Evolutionary conservation across 345 rosid genomes (phyloP), one percentile per base, ranked within the genome.

Genomic region (Kandelia obovata): DNA sequence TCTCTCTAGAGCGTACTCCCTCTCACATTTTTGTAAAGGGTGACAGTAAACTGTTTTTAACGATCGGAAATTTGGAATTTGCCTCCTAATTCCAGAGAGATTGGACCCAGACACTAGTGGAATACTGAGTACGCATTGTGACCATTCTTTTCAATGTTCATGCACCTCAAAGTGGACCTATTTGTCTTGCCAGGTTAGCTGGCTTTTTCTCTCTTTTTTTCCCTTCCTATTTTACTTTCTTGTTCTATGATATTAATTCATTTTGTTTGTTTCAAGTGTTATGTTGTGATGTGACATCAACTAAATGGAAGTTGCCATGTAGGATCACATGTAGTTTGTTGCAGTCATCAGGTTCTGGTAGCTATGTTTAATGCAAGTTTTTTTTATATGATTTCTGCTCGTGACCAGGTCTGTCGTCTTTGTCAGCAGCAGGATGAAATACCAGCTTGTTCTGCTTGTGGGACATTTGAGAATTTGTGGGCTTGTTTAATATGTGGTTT

Each of bases 151-250:
- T 82, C 93, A 88, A 52, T 95, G 99, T 70, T 85, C 89, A 0
- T 92, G 99, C 81, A 88, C 92, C 77, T 86, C 96, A 5, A 95
- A 92, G 72, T 92, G 99, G 99, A 95, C 97, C 47, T 83, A 85
- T 60, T 78, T 92, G 73, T 95, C 99, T 46, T 95, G 98, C 82
- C 96, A 83, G 86, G 96, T 92, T 70, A 80, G 83, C 16, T 62
- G n/a, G 11, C 51, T 71, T 65, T 34, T 73, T 69, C n/a, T 56
- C 47, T 61, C 43, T 66, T 43, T 39, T 8, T 25, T 58, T 32
- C 39, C 31, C 34, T 58, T 64, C 43, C 13, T 53, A 53, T 70
- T 59, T 27, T 46, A 17, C 20, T 72, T 16, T 63, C 6, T 1
- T 69, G 28, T n/a, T 55, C 58, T 9, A 26, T n/a, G 20, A 15